Evolutionary conservation across 1,284 basidiomycete species (phyloP).

Genomic region (Pseudozyma thailandica): DNA sequence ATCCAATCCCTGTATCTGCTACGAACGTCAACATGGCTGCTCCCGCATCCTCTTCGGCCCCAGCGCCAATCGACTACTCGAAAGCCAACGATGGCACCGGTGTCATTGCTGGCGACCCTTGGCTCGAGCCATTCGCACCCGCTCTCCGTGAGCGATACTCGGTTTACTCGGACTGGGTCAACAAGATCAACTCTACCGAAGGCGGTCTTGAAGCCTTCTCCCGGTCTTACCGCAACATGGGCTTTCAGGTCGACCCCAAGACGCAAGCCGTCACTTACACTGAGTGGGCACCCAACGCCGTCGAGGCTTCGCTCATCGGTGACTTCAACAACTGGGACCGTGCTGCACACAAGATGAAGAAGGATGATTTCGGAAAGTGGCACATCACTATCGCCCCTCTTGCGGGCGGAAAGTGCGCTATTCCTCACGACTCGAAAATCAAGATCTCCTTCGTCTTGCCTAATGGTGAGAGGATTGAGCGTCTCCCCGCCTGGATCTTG

Average conservation of each 20-base stretch:
- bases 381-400: constrained; percentile 82
- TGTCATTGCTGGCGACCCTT: constrained; percentile 61
- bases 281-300: constrained; percentile 95
- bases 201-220: constrained; percentile 86
- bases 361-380: constrained; percentile 91
- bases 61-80: constrained; percentile 52
- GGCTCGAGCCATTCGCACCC: constrained; percentile 62
- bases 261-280: constrained; percentile 83
- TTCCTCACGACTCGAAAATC: constrained; percentile 92
- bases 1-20: not conserved
- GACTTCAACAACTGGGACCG: constrained; percentile 96
- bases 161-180: constrained; percentile 50
- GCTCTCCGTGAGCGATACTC: constrained; percentile 55
- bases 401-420: constrained; percentile 74
- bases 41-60: constrained; percentile 18
- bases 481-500: constrained; percentile 90
- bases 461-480: constrained; percentile 83
- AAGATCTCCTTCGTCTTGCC: constrained; percentile 77
- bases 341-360: constrained; percentile 80
- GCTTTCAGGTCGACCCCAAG: constrained; percentile 77
- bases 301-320: constrained; percentile 84
- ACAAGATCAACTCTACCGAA: constrained; percentile 53
- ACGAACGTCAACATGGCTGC: constrained; percentile 17
- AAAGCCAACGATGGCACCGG: constrained; percentile 61
- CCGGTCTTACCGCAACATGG: constrained; percentile 85